Evolutionary conservation across 805 yeast genomes (phyloP).

Genomic region (Candida krabiensis): DNA sequence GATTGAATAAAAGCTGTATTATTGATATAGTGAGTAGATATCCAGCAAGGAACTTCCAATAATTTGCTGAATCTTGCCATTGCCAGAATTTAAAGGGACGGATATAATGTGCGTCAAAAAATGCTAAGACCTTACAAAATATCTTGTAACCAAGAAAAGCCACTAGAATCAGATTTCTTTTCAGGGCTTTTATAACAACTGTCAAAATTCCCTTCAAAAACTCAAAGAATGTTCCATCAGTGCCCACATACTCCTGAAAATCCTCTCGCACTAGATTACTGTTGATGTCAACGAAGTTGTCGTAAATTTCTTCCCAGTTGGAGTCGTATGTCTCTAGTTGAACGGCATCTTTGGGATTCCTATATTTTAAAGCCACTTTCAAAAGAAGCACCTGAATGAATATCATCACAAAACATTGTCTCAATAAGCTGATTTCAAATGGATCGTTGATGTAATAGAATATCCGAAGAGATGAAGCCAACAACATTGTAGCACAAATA

Average conservation of each 20-base stretch:
- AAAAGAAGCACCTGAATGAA: constrained; percentile 68
- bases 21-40: constrained; percentile 33
- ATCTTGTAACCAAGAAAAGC: constrained; percentile 16
- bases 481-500: constrained; percentile 87
- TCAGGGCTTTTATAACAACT: constrained; percentile 11
- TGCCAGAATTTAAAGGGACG: constrained; percentile 81
- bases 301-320: constrained; percentile 31
- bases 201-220: constrained; percentile 9
- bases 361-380: constrained; percentile 58
- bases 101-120: constrained; percentile 68
- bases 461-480: constrained; percentile 71
- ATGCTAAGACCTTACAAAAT: constrained; percentile 45
- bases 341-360: constrained; percentile 43
- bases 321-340: constrained; percentile 34
- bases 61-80: constrained; percentile 47
- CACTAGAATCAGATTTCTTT: constrained; percentile 15
- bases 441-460: constrained; percentile 78
- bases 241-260: constrained; percentile 11
- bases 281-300: constrained; percentile 23
- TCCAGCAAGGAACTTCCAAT: constrained; percentile 45
- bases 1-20: constrained; percentile 24
- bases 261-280: constrained; percentile 7
- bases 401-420: constrained; percentile 87
- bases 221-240: constrained; percentile 12
- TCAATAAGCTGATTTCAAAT: constrained; percentile 71